Conservation (phyloP, 2,329 filamentous ascomycete genomes). For the Fusarium hostae region DNA sequence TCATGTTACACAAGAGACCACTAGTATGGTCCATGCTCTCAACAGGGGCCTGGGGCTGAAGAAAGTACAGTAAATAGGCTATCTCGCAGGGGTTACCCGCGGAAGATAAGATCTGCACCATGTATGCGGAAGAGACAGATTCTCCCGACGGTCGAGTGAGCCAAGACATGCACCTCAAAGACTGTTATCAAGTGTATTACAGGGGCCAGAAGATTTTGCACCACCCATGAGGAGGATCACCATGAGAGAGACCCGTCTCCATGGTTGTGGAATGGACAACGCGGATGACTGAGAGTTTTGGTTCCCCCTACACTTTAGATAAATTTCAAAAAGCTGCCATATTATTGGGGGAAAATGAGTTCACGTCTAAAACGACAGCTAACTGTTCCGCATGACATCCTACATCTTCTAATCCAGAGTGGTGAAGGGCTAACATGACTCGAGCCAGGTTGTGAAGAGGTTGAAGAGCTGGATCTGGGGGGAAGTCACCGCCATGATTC, state of each 20-base stretch:
- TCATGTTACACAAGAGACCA: conserved; percentile 19
- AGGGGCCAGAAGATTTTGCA: not conserved
- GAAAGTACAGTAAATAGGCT: not conserved
- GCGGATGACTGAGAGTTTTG: not conserved
- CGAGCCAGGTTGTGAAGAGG: not conserved
- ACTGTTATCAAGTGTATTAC: not conserved
- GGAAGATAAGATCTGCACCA: conserved; percentile 7
- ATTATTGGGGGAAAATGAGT: not conserved
- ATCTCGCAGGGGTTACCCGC: not conserved
- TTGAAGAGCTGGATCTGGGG: not conserved
- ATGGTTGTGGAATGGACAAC: not conserved
- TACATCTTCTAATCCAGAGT: not conserved
- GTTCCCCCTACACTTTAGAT: not conserved
- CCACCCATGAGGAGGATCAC: not conserved
- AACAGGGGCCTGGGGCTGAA: not conserved
- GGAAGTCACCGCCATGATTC: not conserved
- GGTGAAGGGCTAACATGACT: conserved; percentile 9
- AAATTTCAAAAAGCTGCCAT: not conserved
- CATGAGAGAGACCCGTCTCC: not conserved
- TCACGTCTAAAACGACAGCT: not conserved
- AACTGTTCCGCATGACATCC: not conserved
- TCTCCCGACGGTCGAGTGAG: not conserved
- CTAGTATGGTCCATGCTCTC: not conserved
- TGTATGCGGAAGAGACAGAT: not conserved
- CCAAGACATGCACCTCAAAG: not conserved